Conservation (phyloP, 2,329 filamentous ascomycete species). For the Hymenoscyphus scutula region DNA sequence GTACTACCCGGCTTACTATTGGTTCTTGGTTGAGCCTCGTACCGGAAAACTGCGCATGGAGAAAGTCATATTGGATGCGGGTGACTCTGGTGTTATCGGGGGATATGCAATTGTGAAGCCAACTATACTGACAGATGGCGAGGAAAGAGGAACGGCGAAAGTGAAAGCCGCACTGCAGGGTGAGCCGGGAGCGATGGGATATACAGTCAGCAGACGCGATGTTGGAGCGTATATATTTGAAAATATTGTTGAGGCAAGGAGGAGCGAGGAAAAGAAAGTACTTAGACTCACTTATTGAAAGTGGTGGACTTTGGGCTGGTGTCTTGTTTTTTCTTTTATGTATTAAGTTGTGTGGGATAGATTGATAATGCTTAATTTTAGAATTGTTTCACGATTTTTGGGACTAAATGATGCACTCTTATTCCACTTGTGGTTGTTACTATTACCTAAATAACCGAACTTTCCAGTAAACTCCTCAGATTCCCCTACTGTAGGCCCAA, state of each 20-base stretch:
- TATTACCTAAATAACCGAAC: no score
- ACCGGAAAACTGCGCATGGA: conserved; percentile 51
- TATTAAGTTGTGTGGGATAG: no score
- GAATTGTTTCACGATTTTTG: no score
- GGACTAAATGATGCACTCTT: no score
- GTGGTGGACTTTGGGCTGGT: no score
- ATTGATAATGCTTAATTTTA: no score
- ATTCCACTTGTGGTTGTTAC: no score
- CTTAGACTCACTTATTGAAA: conserved; percentile 6
- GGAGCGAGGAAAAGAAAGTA: background rate
- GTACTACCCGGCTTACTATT: conserved; percentile 45
- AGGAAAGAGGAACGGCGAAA: conserved; percentile 22
- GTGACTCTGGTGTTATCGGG: conserved; percentile 23
- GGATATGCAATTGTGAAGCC: conserved; percentile 28
- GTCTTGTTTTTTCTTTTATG: no score
- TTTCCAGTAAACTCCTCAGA: no score
- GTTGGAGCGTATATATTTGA: conserved; percentile 38
- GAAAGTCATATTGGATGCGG: conserved; percentile 30
- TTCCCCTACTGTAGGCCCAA: no score
- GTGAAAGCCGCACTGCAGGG: conserved; percentile 31
- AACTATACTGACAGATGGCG: conserved; percentile 35
- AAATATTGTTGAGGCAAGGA: conserved; percentile 20
- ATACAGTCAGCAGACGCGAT: conserved; percentile 37
- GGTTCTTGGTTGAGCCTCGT: conserved; percentile 43
- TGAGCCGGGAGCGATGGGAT: conserved; percentile 36